These are phyloP conservation scores for Tieghemostelium lacteum DNA, from an alignment of 78 protist species.

Conservation along the genomic window DNA sequence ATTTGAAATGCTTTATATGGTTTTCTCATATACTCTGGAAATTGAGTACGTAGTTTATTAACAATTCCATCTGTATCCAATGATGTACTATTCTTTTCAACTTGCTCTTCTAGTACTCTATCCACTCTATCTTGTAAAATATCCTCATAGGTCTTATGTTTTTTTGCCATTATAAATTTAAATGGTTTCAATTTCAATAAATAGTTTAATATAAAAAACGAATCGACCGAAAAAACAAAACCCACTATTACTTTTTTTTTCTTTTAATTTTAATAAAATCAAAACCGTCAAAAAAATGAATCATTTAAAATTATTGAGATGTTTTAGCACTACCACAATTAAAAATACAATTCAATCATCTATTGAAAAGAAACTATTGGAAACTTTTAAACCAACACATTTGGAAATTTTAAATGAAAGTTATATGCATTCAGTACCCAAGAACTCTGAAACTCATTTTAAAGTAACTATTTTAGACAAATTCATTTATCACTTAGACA, in stretches of 20 bases:
- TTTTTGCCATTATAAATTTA: too few species aligned
- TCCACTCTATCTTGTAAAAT: constrained; percentile 58
- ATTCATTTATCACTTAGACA: background rate
- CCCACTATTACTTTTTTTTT: too few species aligned
- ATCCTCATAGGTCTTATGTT: background rate
- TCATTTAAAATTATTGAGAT: too few species aligned
- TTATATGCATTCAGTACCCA: constrained; percentile 77
- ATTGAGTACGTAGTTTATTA: background rate
- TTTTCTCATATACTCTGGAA: constrained; percentile 56
- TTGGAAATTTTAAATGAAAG: constrained; percentile 77
- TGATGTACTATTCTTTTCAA: background rate
- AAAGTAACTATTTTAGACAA: constrained; percentile 60
- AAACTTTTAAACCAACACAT: constrained; percentile 33
- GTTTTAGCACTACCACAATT: too few species aligned
- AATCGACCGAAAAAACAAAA: too few species aligned
- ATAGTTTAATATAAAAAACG: too few species aligned
- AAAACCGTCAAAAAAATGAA: too few species aligned
- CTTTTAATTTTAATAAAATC: too few species aligned
- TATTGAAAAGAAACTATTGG: constrained; percentile 7
- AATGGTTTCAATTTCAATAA: too few species aligned
- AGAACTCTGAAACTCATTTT: constrained; percentile 82
- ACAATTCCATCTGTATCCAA: constrained; percentile 27
- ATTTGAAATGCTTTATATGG: constrained; percentile 36
- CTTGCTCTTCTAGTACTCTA: background rate
- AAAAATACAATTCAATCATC: too few species aligned